Conservation (phyloP, 352 stramenopile species). For the Globisporangium paddicum region DNA sequence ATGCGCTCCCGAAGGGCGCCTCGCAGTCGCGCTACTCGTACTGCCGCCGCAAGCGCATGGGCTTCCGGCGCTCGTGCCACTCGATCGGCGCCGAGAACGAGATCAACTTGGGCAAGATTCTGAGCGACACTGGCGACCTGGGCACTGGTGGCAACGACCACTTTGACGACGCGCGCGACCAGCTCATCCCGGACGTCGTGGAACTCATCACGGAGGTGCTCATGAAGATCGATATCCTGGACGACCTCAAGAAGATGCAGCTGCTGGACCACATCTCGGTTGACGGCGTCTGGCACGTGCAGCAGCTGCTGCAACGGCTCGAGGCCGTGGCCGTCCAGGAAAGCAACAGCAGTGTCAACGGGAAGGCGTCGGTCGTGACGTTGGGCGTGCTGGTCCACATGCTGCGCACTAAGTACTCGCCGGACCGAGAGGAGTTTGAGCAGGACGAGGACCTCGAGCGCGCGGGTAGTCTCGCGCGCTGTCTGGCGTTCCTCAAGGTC, state of each 20-base stretch:
- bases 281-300: conserved; percentile 69
- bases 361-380: conserved; percentile 2
- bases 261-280: conserved; percentile 76
- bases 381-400: conserved; percentile 29
- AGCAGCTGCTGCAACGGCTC: conserved; percentile 39
- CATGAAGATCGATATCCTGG: conserved; percentile 60
- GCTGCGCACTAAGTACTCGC: conserved; percentile 8
- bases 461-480: conserved; percentile 40
- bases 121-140: neutral
- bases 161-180: conserved; percentile 25
- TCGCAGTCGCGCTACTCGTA: conserved; percentile 62
- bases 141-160: conserved; percentile 16
- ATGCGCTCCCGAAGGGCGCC: conserved; percentile 65
- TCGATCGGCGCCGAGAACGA: conserved; percentile 60
- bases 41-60: conserved; percentile 71
- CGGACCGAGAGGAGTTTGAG: conserved; percentile 8
- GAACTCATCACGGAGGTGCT: conserved; percentile 75
- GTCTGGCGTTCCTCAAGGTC: conserved; percentile 44
- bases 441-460: conserved; percentile 33
- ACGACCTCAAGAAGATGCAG: conserved; percentile 84
- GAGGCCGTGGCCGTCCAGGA: conserved; percentile 16
- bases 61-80: conserved; percentile 68
- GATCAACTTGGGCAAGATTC: conserved; percentile 13
- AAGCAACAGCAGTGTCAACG: neutral
- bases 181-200: conserved; percentile 59